Percentiles rank a stretch among this genome's conserved stretches.
These are phyloP conservation scores for Chenopodium berlandieri DNA, from an alignment of 148 eudicot species.

Conservation along the genomic window DNA sequence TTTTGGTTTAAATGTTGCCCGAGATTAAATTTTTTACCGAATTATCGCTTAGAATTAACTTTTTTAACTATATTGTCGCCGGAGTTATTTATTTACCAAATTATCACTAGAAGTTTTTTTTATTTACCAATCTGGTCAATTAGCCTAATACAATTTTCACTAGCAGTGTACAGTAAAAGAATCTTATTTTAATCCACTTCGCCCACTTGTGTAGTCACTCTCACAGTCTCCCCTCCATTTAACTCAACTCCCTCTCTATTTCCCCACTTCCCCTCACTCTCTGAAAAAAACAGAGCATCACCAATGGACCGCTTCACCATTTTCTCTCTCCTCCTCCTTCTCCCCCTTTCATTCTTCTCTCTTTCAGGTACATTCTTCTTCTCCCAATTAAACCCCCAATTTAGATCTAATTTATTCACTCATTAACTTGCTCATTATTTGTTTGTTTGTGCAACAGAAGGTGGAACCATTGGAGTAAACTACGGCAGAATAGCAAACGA, in stretches of 20 bases:
- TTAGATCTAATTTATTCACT: neutral
- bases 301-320: neutral
- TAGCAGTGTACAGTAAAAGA: no score
- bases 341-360: neutral
- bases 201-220: no score
- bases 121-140: no score
- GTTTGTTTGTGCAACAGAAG: constrained; percentile 36
- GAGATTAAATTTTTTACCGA: no score
- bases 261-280: neutral
- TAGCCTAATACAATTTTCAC: no score
- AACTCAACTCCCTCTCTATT: neutral
- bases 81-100: no score
- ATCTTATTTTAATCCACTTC: no score
- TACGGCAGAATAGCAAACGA: constrained; percentile 87
- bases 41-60: no score
- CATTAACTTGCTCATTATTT: neutral
- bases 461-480: constrained; percentile 74
- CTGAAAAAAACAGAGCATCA: neutral
- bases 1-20: no score
- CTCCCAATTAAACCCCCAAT: neutral
- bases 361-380: constrained; percentile 8
- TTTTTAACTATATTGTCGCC: no score
- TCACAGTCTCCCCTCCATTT: no score
- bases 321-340: neutral
- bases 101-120: no score